Base-by-base conservation (phyloP, 2,329 filamentous ascomycete species). In the Aspergillus vadensis region DNA sequence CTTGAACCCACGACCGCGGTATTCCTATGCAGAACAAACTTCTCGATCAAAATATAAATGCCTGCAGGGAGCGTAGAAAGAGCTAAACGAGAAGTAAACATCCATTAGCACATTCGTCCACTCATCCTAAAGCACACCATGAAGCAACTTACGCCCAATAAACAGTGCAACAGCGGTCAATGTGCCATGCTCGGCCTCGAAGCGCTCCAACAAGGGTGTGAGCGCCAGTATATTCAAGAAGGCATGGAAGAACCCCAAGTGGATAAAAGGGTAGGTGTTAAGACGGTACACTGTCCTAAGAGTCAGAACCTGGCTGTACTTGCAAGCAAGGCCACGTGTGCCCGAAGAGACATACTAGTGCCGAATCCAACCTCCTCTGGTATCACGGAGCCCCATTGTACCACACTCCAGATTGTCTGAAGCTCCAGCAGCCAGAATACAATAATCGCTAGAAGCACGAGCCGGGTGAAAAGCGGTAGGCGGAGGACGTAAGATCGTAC, bases 181-280 rank as follows among this genome's bases (percentile, higher is more conserved):
- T 7, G 94, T 98, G 55, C 95, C 95, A 76, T 96, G 88, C 75
- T 97, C 94, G 63, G 86, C 85, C 80, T 99, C 95, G 76, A 98
- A 99, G 63, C 93, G 86, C 77, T 97, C 94, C 75, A 99, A 80
- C 55, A 99, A 81, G n/a, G 95, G 95, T 41, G 89, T 88, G 64
- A 98, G 76, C 21, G 92, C 91, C 64, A 96, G 55, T 23, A 92
- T 75, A 77, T 98, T 97, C 72, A 96, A 80, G 56, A 93, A 71
- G 63, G 89, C 84, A 77, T 98, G 95, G 68, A 97, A 81, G 74
- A 96, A 84, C 69, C 89, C 90, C 48, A 87, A 77, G 74, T 99
- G 95, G 62, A 97, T 87, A 59, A 99, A 81, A 0, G 93, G 92
- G 72, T 92, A 99, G 0, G 94, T 96, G 74, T 97, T 97, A 38